Base-by-base conservation (phyloP, 306 rosid species). In the Clitoria ternatea region DNA sequence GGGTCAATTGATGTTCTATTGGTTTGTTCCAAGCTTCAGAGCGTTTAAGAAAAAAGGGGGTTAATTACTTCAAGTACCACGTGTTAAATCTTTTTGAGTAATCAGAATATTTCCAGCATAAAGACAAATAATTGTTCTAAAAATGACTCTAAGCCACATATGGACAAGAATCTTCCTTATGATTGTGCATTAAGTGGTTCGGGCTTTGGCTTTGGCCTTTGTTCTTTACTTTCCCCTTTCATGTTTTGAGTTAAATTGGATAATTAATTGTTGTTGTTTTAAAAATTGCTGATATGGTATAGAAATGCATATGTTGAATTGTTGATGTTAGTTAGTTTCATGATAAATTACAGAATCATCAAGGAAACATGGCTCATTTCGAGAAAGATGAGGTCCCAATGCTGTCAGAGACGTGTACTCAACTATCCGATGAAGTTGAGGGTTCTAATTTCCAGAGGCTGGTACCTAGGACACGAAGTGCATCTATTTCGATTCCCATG, bases 331-430 rank as follows among this genome's bases (percentile, higher is more conserved):
- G 47, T 37, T 55, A 19, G 45, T 62, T 45, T 49, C 23, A 36
- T 15, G 49, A 17, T n/a, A 30, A n/a, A 32, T 19, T 62, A 48
- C 53, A 83, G 87, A 65, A 55, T 54, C 50, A 47, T 64, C 42
- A 2, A 47, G 69, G 61, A 62, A 75, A 82, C 50, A 88, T 89
- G 97, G 86, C 85, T 60, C 73, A 13, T 77, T 55, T 57, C 53
- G 91, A 83, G 13, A 87, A 78, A 68, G 92, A 89, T 61, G 91
- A 85, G 75, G 62, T 37, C 57, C 96, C 92, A 4, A 88, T 87
- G 86, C 82, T 93, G 63, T 79, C 81, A 15, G 76, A 76, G 70
- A 43, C 80, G 20, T 70, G 26, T 32, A 49, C 59, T 1, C 83
- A 77, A 39, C 57, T 23, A 48, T 70, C 73, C 3, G 84, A 82